Percentiles rank a stretch among this genome's conserved stretches.
Conservation (phyloP, 352 stramenopile genomes). For the Phytophthora fragariaefolia region DNA sequence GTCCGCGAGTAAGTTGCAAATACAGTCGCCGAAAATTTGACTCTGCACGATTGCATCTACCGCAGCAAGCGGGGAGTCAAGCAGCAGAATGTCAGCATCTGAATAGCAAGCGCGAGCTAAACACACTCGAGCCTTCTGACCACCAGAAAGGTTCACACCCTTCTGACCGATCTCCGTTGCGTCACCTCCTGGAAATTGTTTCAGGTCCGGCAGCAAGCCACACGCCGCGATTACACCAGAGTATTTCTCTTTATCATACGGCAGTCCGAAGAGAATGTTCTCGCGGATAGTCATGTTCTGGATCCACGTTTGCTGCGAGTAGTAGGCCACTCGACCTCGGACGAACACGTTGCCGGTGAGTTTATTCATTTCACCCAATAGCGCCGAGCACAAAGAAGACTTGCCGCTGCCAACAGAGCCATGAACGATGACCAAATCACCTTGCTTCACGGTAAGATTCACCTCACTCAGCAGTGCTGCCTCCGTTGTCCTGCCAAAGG, state of each 20-base stretch:
- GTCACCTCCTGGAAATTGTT: slow-evolving; percentile 87
- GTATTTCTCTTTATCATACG: slow-evolving; percentile 58
- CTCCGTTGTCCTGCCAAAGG: slow-evolving; percentile 45
- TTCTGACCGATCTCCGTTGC: slow-evolving; percentile 95
- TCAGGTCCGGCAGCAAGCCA: slow-evolving; percentile 85
- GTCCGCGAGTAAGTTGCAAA: slow-evolving; percentile 39
- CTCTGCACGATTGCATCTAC: slow-evolving; percentile 94
- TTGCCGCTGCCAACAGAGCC: slow-evolving; percentile 61
- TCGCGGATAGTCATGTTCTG: slow-evolving; percentile 94
- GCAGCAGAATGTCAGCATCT: slow-evolving; percentile 68
- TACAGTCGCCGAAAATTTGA: slow-evolving; percentile 80
- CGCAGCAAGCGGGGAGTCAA: slow-evolving; percentile 93
- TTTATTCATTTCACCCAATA: slow-evolving; percentile 90
- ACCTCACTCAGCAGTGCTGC: slow-evolving; percentile 40
- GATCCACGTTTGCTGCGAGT: slow-evolving; percentile 92
- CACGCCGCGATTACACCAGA: slow-evolving; percentile 69
- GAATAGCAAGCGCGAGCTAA: slow-evolving; percentile 73
- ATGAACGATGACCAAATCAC: slow-evolving; percentile 63
- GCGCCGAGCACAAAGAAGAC: slow-evolving; percentile 55
- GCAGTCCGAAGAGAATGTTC: slow-evolving; percentile 94
- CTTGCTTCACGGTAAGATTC: slow-evolving; percentile 44
- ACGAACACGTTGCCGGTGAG: slow-evolving; percentile 45
- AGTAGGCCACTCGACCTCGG: slow-evolving; percentile 61
- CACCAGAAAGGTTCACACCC: slow-evolving; percentile 94
- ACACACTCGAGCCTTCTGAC: slow-evolving; percentile 88